Evolutionary conservation across 1,284 basidiomycete species (phyloP), one percentile per base, ranked within the genome.

Genomic region (Trametes sp.): DNA sequence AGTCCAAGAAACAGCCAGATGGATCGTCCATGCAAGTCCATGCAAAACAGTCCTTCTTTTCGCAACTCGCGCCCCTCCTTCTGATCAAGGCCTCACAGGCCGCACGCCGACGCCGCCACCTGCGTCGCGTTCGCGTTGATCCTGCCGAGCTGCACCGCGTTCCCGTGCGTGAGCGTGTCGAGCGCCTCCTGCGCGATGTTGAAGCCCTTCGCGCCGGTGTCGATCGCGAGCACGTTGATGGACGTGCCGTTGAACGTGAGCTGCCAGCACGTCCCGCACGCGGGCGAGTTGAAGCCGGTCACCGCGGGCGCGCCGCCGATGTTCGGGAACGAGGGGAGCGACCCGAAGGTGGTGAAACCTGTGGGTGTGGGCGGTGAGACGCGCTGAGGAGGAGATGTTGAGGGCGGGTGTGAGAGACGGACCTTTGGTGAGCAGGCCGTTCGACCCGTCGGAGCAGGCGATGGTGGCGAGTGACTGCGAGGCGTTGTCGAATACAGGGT

Each of bases 241-340:
- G 66, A 64, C 21, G 66, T 75, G 35, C 73, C 74, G 35, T 72
- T 72, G 70, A 78, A 81, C 6, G 73, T 73, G 48, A 85, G 70
- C 60, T 76, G 36, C 77, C 81, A 83, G 73, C 81, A 86, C 41
- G 80, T 77, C 54, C 83, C 82, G 69, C 83, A 84, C 29, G 71
- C 68, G 21, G 70, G n/a, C 8, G 78, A 80, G 72, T 79, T 76
- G 75, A 76, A 84, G 7, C 77, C 78, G 16, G 62, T 63, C 33
- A 86, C 72, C n/a, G 74, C 76, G 45, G 67, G 68, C 7, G 76
- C 77, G 29, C 81, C 84, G 23, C 83, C 85, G 67, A 87, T 73
- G 68, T 79, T 73, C 23, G 85, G 84, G 75, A 81, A 87, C n/a
- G 54, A 71, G 23, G 83, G 81, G 49, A 87, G 74, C 16, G 75